Conservation (phyloP, 805 yeast species). For the Sugiyamaella chiloensis region DNA sequence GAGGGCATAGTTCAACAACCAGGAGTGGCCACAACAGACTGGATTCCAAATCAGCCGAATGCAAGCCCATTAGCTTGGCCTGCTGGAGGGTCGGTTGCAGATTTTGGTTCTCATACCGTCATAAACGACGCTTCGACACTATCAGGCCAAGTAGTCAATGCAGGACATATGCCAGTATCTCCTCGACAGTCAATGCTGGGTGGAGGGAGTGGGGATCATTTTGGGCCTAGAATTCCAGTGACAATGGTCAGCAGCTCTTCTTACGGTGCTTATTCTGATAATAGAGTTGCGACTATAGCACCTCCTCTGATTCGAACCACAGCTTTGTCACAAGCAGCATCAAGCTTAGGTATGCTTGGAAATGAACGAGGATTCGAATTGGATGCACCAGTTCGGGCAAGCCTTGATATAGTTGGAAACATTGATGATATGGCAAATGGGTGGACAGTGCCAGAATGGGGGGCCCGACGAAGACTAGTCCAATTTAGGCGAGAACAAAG, state of each 20-base stretch:
- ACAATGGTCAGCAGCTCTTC: not conserved
- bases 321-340: conserved; percentile 26
- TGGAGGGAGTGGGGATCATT: no score
- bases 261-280: not conserved
- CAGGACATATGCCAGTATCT: no score
- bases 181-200: no score
- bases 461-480: conserved; percentile 47
- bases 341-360: conserved; percentile 17
- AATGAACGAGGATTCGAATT: conserved; percentile 7
- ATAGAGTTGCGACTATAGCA: not conserved
- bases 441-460: conserved; percentile 48
- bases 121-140: no score
- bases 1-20: not conserved
- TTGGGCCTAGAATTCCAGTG: no score
- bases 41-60: not conserved
- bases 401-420: conserved; percentile 30
- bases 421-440: conserved; percentile 38
- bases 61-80: not conserved
- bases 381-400: conserved; percentile 25
- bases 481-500: conserved; percentile 41
- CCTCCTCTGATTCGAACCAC: conserved; percentile 28
- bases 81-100: not conserved
- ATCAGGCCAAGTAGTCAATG: no score
- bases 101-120: no score
- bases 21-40: not conserved